These are phyloP conservation scores for Yarrowia sp. DNA, from an alignment of 805 yeast species.

Conservation along the genomic window DNA sequence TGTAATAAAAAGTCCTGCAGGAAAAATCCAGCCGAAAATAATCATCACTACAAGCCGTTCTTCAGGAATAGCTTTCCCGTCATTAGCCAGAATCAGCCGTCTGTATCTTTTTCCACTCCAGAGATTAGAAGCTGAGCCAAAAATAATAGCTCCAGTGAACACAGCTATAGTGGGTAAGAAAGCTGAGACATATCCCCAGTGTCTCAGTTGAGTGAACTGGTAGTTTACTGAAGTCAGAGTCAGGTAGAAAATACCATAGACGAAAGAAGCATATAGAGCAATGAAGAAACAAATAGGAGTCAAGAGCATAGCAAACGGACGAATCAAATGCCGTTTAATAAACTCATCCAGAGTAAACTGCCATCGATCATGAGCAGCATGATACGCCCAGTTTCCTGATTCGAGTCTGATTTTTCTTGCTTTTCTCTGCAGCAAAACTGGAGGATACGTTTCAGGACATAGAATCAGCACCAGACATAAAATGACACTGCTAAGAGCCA, in stretches of 20 bases:
- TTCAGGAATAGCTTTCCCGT: conserved; percentile 70
- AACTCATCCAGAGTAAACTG: conserved; percentile 69
- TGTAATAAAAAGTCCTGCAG: conserved; percentile 81
- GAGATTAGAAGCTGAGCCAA: conserved; percentile 33
- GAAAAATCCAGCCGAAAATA: conserved; percentile 65
- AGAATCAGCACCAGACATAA: conserved; percentile 46
- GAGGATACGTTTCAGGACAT: conserved; percentile 66
- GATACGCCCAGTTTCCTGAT: conserved; percentile 53
- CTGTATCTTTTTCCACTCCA: conserved; percentile 43
- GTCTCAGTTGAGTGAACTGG: conserved; percentile 64
- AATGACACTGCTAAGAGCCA: conserved; percentile 61
- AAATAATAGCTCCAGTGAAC: conserved; percentile 55
- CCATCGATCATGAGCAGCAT: conserved; percentile 90
- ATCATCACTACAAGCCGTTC: conserved; percentile 77
- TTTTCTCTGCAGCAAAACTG: conserved; percentile 50
- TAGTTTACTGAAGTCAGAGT: conserved; percentile 44
- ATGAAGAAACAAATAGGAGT: conserved; percentile 65
- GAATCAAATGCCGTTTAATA: conserved; percentile 64
- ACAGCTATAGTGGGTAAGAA: conserved; percentile 79
- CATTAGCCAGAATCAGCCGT: conserved; percentile 49
- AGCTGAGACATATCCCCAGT: conserved; percentile 60
- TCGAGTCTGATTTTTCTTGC: conserved; percentile 52
- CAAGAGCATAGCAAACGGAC: conserved; percentile 75
- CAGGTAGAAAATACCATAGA: conserved; percentile 74
- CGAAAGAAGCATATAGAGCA: conserved; percentile 69